Conservation (phyloP, 768 basidiomycete genomes). For the Stropharia rugosoannulata region DNA sequence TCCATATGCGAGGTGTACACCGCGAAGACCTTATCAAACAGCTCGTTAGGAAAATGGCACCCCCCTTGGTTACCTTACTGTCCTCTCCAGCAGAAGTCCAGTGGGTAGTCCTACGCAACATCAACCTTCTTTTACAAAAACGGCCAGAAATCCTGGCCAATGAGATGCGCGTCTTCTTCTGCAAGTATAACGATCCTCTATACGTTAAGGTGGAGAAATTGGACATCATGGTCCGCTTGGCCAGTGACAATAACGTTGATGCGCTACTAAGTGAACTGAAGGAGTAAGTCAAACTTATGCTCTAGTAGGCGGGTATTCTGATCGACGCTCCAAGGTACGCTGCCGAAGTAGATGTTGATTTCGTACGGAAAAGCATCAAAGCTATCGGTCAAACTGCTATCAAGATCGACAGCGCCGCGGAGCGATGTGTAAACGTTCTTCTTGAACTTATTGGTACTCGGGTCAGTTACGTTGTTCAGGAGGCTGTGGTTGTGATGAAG, state of each 20-base stretch:
- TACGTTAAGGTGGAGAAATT: slow-evolving; percentile 99
- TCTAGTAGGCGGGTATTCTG: background rate
- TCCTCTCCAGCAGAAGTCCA: slow-evolving; percentile 98
- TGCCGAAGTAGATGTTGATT: slow-evolving; percentile 97
- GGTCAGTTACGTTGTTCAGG: slow-evolving; percentile 97
- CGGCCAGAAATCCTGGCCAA: slow-evolving; percentile 86
- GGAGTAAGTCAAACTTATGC: slow-evolving; percentile 59
- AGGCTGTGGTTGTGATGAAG: slow-evolving; percentile 99
- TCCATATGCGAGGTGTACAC: slow-evolving; percentile 83
- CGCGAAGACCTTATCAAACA: slow-evolving; percentile 84
- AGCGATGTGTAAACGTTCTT: slow-evolving; percentile 92
- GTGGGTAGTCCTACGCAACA: slow-evolving; percentile 96
- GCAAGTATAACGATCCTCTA: slow-evolving; percentile 99
- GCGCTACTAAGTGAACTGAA: slow-evolving; percentile 93
- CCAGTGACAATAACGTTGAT: slow-evolving; percentile 89
- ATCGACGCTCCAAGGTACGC: slow-evolving; percentile 63
- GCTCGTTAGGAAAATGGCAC: slow-evolving; percentile 95
- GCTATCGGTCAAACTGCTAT: slow-evolving; percentile 97
- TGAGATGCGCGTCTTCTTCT: slow-evolving; percentile 99
- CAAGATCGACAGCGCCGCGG: slow-evolving; percentile 90
- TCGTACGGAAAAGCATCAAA: slow-evolving; percentile 91
- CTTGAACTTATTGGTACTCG: slow-evolving; percentile 91
- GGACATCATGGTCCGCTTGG: slow-evolving; percentile 96
- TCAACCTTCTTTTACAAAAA: slow-evolving; percentile 95
- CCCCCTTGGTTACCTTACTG: slow-evolving; percentile 91